Base-by-base conservation (phyloP, 495 filamentous ascomycete genomes). In the Hapsidospora chrysogenum region DNA sequence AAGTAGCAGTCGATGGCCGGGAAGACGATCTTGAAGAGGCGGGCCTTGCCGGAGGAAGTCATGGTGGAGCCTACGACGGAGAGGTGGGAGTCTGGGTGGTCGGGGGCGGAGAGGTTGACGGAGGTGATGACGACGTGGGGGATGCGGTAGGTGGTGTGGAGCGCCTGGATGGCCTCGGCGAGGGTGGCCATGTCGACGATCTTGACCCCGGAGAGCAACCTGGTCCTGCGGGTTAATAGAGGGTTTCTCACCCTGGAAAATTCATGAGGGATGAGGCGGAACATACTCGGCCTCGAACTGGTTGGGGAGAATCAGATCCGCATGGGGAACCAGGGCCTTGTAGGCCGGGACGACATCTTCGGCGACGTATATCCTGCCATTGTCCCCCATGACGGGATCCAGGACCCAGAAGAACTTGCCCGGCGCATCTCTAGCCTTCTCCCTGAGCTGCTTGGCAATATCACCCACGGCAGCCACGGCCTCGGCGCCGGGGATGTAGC, bases 371-470 rank as follows among this genome's bases (percentile, higher is more conserved):
- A 96, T 61, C 25, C 70, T 72, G 22, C 83, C 92, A 47, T 92
- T 80, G 49, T 97, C 89, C 29, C 89, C 89, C 89, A 97, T 97
- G 10, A 97, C 92, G 1, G 89, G 89, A 52, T 97, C 89, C 29
- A 97, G 63, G n/a, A 92, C 77, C 86, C 86, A 95, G 57, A 95
- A 95, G 59, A 95, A 89, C 17, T 71, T 75, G 0, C 85, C 85
- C 0, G 78, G 72, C 20, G 70, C 70, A 11, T 60, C 60, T 4
- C 70, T 66, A 16, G n/a, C 17, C 35, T 75, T 78, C 29, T 63
- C 61, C 51, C 78, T 78, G 30, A 94, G 62, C 44, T 94, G 84
- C 40, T 72, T 61, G 3, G 70, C 87, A 42, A 96, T 94, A 28
- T 62, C 56, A 2, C 89, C 89, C 11, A 93, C 80, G 0, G 81